phyloP scores from a whole-genome alignment of 2,329 filamentous ascomycete genomes.

The Akanthomyces muscarius region DNA sequence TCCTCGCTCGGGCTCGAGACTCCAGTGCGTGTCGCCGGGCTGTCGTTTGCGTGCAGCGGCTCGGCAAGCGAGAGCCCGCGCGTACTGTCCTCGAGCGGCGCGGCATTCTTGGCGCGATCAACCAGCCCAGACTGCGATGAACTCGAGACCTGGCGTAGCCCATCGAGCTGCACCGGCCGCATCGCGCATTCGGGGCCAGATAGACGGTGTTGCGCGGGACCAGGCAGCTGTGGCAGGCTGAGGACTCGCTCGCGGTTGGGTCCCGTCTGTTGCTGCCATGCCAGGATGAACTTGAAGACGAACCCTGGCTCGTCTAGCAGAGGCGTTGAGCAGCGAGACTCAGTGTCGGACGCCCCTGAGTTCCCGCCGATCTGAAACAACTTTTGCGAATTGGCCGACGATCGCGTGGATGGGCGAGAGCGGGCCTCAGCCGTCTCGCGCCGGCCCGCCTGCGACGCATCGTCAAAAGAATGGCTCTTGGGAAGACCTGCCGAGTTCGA shows the following conservation, averaged over 20 bases:
- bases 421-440: conserved; percentile 48
- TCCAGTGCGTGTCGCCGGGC: conserved; percentile 22
- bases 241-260: conserved; percentile 60
- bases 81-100: conserved; percentile 29
- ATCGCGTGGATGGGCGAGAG: conserved; percentile 25
- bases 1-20: conserved; percentile 21
- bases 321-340: conserved; percentile 53
- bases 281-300: conserved; percentile 71
- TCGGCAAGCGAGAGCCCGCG: conserved; percentile 21
- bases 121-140: conserved; percentile 18
- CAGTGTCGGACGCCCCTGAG: conserved; percentile 44
- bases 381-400: conserved; percentile 35
- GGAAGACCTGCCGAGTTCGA: conserved; percentile 16
- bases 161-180: conserved; percentile 31
- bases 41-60: conserved; percentile 18
- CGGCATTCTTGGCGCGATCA: conserved; percentile 37
- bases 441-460: conserved; percentile 48
- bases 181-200: conserved; percentile 24
- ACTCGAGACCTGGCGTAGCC: conserved; percentile 43
- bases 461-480: conserved; percentile 33
- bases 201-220: conserved; percentile 64
- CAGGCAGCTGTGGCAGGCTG: conserved; percentile 63
- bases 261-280: conserved; percentile 56
- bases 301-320: conserved; percentile 54
- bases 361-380: conserved; percentile 28